Conservation (phyloP, 345 rosid species). For the Eutrema yunnanense region DNA sequence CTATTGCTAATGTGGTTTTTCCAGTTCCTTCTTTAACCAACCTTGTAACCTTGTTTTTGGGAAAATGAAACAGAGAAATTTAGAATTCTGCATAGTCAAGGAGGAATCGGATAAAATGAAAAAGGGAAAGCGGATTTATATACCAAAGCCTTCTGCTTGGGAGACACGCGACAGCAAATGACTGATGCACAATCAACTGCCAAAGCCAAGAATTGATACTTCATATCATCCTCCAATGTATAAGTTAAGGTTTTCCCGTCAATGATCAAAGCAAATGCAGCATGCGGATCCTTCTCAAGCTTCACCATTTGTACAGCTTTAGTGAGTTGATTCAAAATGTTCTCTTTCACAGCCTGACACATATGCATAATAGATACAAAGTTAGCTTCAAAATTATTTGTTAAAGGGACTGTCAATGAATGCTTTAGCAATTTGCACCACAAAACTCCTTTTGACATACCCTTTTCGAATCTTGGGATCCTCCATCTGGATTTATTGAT, state of each 20-base stretch:
- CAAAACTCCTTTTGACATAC: conserved; percentile 30
- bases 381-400: background rate
- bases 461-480: conserved; percentile 51
- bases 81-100: background rate
- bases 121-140: background rate
- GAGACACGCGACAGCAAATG: conserved; percentile 97
- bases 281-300: conserved; percentile 84
- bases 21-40: conserved; percentile 92
- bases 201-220: conserved; percentile 72
- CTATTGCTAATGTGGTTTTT: conserved; percentile 86
- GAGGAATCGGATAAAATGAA: background rate
- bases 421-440: background rate
- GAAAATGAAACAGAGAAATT: background rate
- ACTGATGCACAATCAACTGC: conserved; percentile 96
- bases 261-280: conserved; percentile 90
- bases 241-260: conserved; percentile 81
- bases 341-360: conserved; percentile 66
- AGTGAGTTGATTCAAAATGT: conserved; percentile 67
- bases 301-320: conserved; percentile 83
- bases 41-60: conserved; percentile 59
- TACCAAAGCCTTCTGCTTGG: conserved; percentile 97
- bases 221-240: conserved; percentile 81
- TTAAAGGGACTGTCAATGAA: background rate
- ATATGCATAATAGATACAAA: conserved; percentile 16
- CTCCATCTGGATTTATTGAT: conserved; percentile 42